Percentiles rank a stretch among this genome's conserved stretches.
phyloP scores from a whole-genome alignment of 768 basidiomycete genomes.

The Cystofilobasidium bisporidii region DNA sequence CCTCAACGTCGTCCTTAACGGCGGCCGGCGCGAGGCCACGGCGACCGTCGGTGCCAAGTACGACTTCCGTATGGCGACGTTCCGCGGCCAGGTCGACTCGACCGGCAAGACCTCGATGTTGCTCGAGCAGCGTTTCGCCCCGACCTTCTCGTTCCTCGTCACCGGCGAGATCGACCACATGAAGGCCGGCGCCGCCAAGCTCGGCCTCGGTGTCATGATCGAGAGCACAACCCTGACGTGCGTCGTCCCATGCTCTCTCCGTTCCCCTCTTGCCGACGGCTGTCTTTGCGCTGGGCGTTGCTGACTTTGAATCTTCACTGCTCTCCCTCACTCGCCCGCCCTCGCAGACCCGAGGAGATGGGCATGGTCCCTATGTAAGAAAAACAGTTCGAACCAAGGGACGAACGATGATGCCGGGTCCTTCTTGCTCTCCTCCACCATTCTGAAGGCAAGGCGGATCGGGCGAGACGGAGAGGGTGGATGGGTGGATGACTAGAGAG shows the following conservation, averaged over 20 bases:
- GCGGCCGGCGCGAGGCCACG: conserved; percentile 76
- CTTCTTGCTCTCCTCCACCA: no score
- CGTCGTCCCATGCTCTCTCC: conserved; percentile 5
- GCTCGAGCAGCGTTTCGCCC: conserved; percentile 91
- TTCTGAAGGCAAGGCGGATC: no score
- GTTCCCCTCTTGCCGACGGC: neutral
- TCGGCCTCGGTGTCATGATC: conserved; percentile 96
- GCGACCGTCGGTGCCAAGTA: conserved; percentile 94
- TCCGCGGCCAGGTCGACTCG: conserved; percentile 88
- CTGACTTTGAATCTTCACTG: no score
- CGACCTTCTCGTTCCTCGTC: conserved; percentile 86
- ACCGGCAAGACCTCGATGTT: conserved; percentile 90
- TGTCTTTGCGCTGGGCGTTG: neutral
- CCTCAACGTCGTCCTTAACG: conserved; percentile 58
- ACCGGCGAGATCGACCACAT: conserved; percentile 98
- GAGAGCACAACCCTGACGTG: conserved; percentile 47
- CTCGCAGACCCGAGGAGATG: conserved; percentile 32
- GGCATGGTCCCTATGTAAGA: conserved; percentile 30
- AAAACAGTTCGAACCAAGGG: no score
- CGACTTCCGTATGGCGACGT: conserved; percentile 84
- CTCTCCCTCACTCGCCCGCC: conserved; percentile 11
- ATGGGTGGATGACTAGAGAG: no score
- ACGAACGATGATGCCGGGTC: no score
- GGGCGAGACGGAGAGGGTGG: neutral
- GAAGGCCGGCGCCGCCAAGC: conserved; percentile 69